Evolutionary conservation across 805 yeast genomes (phyloP).

Genomic region (Lipomyces sp.): DNA sequence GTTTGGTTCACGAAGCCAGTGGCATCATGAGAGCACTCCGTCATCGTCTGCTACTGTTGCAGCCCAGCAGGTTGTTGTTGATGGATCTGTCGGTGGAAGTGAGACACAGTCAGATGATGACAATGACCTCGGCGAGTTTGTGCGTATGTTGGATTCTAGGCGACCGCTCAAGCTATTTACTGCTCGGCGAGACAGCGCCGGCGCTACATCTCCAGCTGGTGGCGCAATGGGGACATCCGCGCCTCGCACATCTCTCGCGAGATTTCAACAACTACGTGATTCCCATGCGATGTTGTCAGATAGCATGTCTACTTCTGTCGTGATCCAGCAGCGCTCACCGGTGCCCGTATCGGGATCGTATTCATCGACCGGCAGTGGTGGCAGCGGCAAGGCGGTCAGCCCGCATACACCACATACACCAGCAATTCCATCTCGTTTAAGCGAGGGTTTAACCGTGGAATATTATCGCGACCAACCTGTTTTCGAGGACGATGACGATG

Average conservation of each 20-base stretch:
- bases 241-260: constrained; percentile 39
- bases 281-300: constrained; percentile 47
- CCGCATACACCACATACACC: constrained; percentile 43
- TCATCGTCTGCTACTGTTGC: constrained; percentile 11
- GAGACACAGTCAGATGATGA: constrained; percentile 48
- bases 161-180: constrained; percentile 53
- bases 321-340: constrained; percentile 27
- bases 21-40: constrained; percentile 12
- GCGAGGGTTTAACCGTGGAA: constrained; percentile 43
- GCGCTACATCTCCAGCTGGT: neutral
- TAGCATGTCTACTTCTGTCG: constrained; percentile 43
- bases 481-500: constrained; percentile 34
- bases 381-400: constrained; percentile 27
- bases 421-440: constrained; percentile 46
- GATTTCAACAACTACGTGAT: constrained; percentile 45
- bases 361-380: constrained; percentile 21
- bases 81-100: neutral
- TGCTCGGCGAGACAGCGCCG: constrained; percentile 1
- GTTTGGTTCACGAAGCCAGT: constrained; percentile 25
- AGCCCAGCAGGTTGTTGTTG: constrained; percentile 1
- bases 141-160: constrained; percentile 69
- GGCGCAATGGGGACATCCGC: constrained; percentile 13
- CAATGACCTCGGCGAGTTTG: constrained; percentile 62
- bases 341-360: constrained; percentile 20
- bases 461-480: constrained; percentile 33